Percentiles rank a stretch among this genome's conserved stretches.
These are phyloP conservation scores for Lycium ferocissimum DNA, from an alignment of 257 asterid species.

Conservation along the genomic window DNA sequence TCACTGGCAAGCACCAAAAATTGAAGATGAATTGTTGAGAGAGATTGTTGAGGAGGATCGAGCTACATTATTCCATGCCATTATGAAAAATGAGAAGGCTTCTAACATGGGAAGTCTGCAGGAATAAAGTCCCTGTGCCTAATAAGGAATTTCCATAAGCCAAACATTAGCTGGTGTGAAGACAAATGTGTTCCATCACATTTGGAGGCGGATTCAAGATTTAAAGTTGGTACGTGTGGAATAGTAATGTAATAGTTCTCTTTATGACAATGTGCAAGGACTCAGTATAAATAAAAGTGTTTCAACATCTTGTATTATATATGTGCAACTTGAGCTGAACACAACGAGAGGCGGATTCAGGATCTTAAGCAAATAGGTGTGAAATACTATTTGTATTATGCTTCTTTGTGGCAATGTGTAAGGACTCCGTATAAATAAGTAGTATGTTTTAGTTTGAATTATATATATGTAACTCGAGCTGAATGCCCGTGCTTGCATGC, in stretches of 20 bases:
- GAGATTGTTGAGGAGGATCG: slow-evolving; percentile 98
- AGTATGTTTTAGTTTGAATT: not conserved
- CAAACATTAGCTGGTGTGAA: not conserved
- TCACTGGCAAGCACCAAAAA: slow-evolving; percentile 94
- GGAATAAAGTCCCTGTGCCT: slow-evolving; percentile 38
- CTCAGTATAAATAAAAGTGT: not conserved
- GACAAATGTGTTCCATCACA: slow-evolving; percentile 4
- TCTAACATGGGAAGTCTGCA: slow-evolving; percentile 80
- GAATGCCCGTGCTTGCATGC: not conserved
- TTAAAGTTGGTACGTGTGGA: not conserved
- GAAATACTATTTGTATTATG: not conserved
- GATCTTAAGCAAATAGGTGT: slow-evolving; percentile 19
- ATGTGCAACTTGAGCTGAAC: not conserved
- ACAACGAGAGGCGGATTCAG: not conserved
- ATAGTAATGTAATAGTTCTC: not conserved
- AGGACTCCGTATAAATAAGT: not conserved
- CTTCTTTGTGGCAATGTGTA: slow-evolving; percentile 17
- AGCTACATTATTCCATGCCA: slow-evolving; percentile 77
- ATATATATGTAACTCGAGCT: not conserved
- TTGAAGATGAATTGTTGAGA: slow-evolving; percentile 86
- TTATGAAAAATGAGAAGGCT: slow-evolving; percentile 98
- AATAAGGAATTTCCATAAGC: not conserved
- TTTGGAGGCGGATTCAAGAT: slow-evolving; percentile 33
- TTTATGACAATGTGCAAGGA: not conserved
- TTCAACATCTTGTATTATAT: not conserved